Evolutionary conservation across 768 basidiomycete genomes (phyloP), one percentile per base, ranked within the genome.

Genomic region (Stropharia rugosoannulata): DNA sequence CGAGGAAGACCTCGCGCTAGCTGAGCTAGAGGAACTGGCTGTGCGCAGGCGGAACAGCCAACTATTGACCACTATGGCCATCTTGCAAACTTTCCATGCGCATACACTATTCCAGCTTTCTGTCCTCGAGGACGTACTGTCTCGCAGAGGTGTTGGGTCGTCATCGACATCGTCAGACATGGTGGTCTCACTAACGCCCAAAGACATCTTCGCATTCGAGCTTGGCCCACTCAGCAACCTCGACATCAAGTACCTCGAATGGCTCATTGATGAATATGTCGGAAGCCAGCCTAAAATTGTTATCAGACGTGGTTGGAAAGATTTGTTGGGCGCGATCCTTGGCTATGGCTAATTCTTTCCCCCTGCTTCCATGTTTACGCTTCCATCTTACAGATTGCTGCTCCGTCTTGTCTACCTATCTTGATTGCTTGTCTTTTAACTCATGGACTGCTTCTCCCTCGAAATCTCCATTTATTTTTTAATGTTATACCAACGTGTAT

Each of bases 221-320:
- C 78, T 93, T 0, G 86, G 89, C 1, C 85, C 90, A 6, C 70
- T 90, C 55, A 93, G 90, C 63, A 71, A 75, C 4, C 64, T 85
- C 45, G 91, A 93, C 58, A 85, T 79, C n/a, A 76, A 74, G 41
- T 93, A 92, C 65, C 71, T 92, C 35, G 89, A 90, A 66, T 93
- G 89, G 89, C 73, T 94, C 15, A 81, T 77, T 1, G 77, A 78
- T 49, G 87, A 89, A 68, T 89, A 89, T 56, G 83, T 78, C 3
- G 82, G 75, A 2, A 75, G 75, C 2, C 77, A 79, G 10, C 67
- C 66, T 16, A 65, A 62, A 43, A 65, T 81, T 4, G 64, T 76
- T 15, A 66, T 83, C 4, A 77, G 68, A 63, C 60, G 78, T n/a
- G 72, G 79, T 1, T 83, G 82, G 82, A 76, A 66, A 58, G 82